Evolutionary conservation across 345 rosid species (phyloP), one percentile per base, ranked within the genome.

Genomic region (Theobroma cacao): DNA sequence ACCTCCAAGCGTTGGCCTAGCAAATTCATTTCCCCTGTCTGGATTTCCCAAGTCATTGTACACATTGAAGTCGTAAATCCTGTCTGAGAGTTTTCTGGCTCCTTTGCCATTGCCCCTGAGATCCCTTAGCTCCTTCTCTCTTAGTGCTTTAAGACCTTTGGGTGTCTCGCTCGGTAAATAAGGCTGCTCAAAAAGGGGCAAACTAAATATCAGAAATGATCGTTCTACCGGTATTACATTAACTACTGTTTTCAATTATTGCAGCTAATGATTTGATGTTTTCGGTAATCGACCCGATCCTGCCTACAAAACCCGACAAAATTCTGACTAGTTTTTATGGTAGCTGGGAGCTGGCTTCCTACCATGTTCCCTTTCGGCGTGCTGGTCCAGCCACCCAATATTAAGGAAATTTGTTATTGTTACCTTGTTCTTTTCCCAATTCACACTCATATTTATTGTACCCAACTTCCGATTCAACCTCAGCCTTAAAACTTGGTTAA

Each of bases 21-120:
- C 83, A 33, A 84, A 90, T 14, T 89, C 93, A 10, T 69, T 62
- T 0, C 93, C 90, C 73, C 55, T 90, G 82, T 97, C 99, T 0
- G 99, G 98, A 74, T 94, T 97, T 53, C 99, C 99, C 78, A 97
- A 77, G 81, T 97, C 99, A 79, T 97, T 94, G 79, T 97, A 97
- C 30, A 93, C 84, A 75, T 91, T 94, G 24, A 50, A 97, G 79
- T 94, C 98, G 67, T 97, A 97, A 53, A 93, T 63, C 70, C 97
- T 87, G 82, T 96, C 98, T 0, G 97, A 90, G 80, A 91, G 81
- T 81, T 91, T 96, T 34, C 97, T 86, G 2, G 76, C 97, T 73
- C 97, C 97, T 77, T 82, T 76, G 0, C 95, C 91, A 60, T 87
- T 81, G 4, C 99, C 99, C 78, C 97, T 90, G 0, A 90, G 87